Evolutionary conservation across 306 rosid genomes (phyloP).

Genomic region (Carpinus viminea): DNA sequence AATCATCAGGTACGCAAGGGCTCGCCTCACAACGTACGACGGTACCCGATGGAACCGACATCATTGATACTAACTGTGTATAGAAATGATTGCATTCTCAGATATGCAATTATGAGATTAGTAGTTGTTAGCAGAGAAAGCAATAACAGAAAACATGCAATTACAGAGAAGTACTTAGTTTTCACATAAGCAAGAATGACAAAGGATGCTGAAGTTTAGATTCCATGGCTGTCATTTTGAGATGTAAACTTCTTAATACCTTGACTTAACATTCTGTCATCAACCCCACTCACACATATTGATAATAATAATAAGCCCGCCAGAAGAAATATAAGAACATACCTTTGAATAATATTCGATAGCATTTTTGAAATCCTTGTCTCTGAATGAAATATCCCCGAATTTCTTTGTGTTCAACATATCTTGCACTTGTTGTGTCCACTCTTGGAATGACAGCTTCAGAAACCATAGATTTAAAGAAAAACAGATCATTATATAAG

Average conservation of each 20-base stretch:
- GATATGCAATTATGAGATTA: too few relatives aligned
- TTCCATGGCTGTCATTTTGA: background rate
- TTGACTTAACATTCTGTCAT: background rate
- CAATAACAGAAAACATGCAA: background rate
- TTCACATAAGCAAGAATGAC: background rate
- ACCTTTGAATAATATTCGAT: conserved; percentile 95
- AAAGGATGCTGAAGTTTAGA: background rate
- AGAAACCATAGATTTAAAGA: conserved; percentile 12
- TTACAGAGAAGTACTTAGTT: background rate
- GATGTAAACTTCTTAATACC: background rate
- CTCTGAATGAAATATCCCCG: conserved; percentile 95
- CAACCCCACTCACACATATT: background rate
- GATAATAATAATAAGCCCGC: background rate
- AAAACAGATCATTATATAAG: background rate
- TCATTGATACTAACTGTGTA: conserved; percentile 74
- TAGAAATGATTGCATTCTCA: too few relatives aligned
- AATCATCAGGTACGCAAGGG: conserved; percentile 81
- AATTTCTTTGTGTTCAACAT: conserved; percentile 88
- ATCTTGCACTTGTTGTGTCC: conserved; percentile 98
- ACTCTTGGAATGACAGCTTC: conserved; percentile 98
- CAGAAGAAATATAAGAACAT: background rate
- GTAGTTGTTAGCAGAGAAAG: background rate
- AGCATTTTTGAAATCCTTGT: conserved; percentile 88
- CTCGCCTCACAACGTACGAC: conserved; percentile 87
- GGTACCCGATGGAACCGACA: conserved; percentile 77